Percentiles rank a stretch among this genome's conserved stretches.
Evolutionary conservation across 75 land plant species (phyloP).

Genomic region (Ceratopteris richardii): DNA sequence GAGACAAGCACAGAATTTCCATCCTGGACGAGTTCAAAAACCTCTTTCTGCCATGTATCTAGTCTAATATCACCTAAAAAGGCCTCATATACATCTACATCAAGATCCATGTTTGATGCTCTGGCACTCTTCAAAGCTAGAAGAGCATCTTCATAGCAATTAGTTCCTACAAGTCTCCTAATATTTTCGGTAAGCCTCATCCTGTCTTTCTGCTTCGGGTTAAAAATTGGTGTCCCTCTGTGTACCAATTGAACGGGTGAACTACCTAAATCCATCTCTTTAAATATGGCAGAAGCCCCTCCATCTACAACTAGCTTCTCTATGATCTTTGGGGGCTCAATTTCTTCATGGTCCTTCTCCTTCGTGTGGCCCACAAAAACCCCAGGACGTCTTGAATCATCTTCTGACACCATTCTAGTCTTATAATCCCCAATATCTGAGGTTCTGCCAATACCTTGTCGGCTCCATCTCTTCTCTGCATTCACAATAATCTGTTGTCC

Average conservation of each 20-base stretch:
- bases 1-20: conserved; percentile 3
- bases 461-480: not conserved
- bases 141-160: not conserved
- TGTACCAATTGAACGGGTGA: not conserved
- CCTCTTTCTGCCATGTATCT: conserved; percentile 1
- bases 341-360: not conserved
- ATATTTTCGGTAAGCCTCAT: not conserved
- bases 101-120: not conserved
- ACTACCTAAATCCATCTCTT: not conserved
- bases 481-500: not conserved
- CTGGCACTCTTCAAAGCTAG: not conserved
- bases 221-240: not conserved
- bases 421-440: not conserved
- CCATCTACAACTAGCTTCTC: not conserved
- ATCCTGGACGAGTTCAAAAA: not conserved
- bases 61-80: not conserved
- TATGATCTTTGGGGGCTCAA: not conserved
- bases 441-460: not conserved
- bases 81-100: not conserved
- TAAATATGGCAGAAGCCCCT: not conserved
- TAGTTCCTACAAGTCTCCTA: not conserved
- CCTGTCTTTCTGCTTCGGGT: too few species aligned
- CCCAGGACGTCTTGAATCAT: not conserved
- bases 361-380: not conserved
- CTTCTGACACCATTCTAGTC: not conserved